Percentiles rank a stretch among this genome's conserved stretches.
Evolutionary conservation across 139 green algal species (phyloP).

Genomic region (Coccomyxa sp.): DNA sequence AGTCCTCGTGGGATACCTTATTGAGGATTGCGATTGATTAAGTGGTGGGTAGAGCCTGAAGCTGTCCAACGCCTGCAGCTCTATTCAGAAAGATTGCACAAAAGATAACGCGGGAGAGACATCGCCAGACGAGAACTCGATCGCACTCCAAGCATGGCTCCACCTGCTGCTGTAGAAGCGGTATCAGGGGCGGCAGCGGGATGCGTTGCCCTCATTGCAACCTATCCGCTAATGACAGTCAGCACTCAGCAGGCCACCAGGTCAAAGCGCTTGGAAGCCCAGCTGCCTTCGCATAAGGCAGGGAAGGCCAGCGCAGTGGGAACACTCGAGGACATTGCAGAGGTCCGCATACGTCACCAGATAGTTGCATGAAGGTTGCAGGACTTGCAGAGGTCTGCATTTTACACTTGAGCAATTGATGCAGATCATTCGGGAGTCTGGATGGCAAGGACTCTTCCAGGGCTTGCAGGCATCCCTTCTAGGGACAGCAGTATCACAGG

Average conservation of each 20-base stretch:
- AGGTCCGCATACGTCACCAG: constrained; percentile 5
- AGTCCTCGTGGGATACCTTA: too few relatives aligned
- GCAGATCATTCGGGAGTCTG: constrained; percentile 37
- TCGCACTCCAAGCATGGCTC: constrained; percentile 13
- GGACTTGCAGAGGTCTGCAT: neutral
- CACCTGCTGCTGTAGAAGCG: constrained; percentile 41
- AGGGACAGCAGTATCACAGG: constrained; percentile 75
- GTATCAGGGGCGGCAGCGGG: constrained; percentile 46
- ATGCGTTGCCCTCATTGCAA: constrained; percentile 54
- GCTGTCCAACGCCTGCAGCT: too few relatives aligned
- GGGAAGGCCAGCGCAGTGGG: too few relatives aligned
- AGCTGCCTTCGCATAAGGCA: neutral
- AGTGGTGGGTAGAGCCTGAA: too few relatives aligned
- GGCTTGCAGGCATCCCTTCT: constrained; percentile 64
- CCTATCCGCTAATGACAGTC: constrained; percentile 77
- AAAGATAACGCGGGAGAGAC: too few relatives aligned
- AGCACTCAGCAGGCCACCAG: constrained; percentile 23
- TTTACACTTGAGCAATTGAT: neutral
- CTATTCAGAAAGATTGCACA: too few relatives aligned
- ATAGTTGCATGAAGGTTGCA: neutral
- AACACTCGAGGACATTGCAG: constrained; percentile 18
- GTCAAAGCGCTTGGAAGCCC: neutral
- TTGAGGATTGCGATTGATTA: too few relatives aligned
- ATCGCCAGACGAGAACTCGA: too few relatives aligned
- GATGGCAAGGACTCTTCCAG: constrained; percentile 53